A percentile compares a stretch with the other conserved stretches of the same genome.
Conservation (phyloP, 768 basidiomycete species). For the Suillus subalutaceus region DNA sequence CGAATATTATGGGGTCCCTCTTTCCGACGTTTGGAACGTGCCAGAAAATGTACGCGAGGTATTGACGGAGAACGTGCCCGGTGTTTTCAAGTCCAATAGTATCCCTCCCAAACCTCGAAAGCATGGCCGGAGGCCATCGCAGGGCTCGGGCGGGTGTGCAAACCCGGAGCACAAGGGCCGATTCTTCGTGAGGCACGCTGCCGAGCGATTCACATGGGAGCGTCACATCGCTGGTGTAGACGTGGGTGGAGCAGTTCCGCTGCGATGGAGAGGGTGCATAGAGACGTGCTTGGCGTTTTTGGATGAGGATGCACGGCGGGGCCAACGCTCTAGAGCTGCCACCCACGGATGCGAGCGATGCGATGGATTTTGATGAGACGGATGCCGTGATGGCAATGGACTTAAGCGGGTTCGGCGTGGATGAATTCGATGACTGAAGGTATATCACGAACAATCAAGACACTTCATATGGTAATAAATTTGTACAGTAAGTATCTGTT, state of each 20-base stretch:
- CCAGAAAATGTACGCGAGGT: constrained; percentile 27
- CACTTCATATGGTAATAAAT: constrained; percentile 1
- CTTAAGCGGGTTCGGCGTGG: constrained; percentile 25
- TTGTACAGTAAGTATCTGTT: background rate
- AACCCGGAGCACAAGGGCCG: constrained; percentile 33
- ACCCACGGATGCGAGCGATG: background rate
- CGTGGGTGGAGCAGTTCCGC: constrained; percentile 57
- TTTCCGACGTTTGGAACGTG: constrained; percentile 32
- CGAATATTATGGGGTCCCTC: constrained; percentile 32
- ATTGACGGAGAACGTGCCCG: constrained; percentile 33
- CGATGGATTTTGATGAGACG: constrained; percentile 18
- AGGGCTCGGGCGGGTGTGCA: constrained; percentile 53
- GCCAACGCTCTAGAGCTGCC: background rate
- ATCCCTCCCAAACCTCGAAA: constrained; percentile 19
- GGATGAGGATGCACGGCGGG: constrained; percentile 22
- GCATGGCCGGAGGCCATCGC: constrained; percentile 7
- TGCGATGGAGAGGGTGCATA: constrained; percentile 73
- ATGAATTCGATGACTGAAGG: constrained; percentile 30
- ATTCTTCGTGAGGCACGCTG: constrained; percentile 58
- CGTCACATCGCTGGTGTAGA: constrained; percentile 49
- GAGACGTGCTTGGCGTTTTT: constrained; percentile 65
- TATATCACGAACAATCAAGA: background rate
- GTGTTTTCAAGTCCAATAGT: constrained; percentile 19
- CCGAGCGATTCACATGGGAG: constrained; percentile 72
- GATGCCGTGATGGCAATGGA: constrained; percentile 26